Evolutionary conservation across 768 basidiomycete species (phyloP).

Genomic region (Pholiota conissans): DNA sequence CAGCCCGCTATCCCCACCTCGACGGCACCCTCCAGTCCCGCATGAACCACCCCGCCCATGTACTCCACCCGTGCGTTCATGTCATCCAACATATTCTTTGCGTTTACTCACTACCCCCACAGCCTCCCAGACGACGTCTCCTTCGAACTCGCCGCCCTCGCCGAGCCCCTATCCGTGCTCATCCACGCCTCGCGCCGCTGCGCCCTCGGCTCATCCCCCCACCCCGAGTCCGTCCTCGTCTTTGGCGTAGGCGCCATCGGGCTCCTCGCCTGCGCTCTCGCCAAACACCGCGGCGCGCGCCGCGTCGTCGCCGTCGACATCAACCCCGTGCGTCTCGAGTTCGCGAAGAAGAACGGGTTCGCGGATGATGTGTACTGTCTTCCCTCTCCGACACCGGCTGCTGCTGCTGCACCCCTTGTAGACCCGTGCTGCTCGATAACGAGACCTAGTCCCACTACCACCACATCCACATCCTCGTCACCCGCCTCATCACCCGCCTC

Average conservation of each 20-base stretch:
- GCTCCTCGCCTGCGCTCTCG: slow-evolving; percentile 82
- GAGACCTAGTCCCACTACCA: background rate
- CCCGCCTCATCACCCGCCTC: background rate
- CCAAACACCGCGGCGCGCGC: slow-evolving; percentile 68
- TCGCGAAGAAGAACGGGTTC: slow-evolving; percentile 75
- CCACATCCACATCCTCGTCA: background rate
- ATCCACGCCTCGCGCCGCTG: slow-evolving; percentile 59
- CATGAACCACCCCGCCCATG: slow-evolving; percentile 87
- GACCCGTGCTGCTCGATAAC: slow-evolving; percentile 9
- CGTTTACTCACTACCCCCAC: background rate
- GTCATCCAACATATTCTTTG: slow-evolving; percentile 6
- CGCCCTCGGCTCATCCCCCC: slow-evolving; percentile 30
- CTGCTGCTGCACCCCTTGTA: slow-evolving; percentile 7
- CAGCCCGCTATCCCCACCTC: slow-evolving; percentile 89
- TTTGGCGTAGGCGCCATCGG: slow-evolving; percentile 95
- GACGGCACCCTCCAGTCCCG: slow-evolving; percentile 88
- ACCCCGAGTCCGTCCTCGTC: slow-evolving; percentile 73
- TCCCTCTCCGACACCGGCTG: slow-evolving; percentile 30
- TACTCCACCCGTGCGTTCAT: slow-evolving; percentile 82
- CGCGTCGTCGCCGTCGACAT: slow-evolving; percentile 83
- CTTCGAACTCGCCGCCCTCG: slow-evolving; percentile 82
- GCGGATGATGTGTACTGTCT: slow-evolving; percentile 72
- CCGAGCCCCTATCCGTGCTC: slow-evolving; percentile 93
- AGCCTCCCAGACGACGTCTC: slow-evolving; percentile 77
- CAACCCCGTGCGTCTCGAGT: slow-evolving; percentile 77